Evolutionary conservation across 2,329 filamentous ascomycete genomes (phyloP).

Genomic region (Myrmaecium sp.): DNA sequence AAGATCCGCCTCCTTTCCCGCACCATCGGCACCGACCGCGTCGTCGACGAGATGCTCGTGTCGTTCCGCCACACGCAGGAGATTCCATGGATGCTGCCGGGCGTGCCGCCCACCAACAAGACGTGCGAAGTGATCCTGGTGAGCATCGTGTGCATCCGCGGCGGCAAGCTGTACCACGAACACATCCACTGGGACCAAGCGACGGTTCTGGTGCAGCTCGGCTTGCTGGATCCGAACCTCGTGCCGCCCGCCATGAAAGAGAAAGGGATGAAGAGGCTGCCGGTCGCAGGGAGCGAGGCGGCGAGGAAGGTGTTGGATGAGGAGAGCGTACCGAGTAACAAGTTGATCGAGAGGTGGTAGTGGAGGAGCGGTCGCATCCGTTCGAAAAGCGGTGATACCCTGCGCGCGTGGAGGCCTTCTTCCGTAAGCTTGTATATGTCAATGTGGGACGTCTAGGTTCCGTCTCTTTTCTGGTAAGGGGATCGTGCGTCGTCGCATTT

Average conservation of each 20-base stretch:
- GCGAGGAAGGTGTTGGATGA: conserved; percentile 25
- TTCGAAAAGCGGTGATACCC: too few species aligned
- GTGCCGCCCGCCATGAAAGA: conserved; percentile 27
- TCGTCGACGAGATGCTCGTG: conserved; percentile 42
- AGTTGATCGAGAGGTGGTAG: conserved; percentile 13
- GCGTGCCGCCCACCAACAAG: conserved; percentile 37
- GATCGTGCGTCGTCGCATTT: conserved; percentile 9
- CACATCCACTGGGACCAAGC: conserved; percentile 46
- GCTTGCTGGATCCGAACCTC: conserved; percentile 36
- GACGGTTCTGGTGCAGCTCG: conserved; percentile 38
- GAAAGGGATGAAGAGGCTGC: conserved; percentile 23
- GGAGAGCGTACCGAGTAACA: conserved; percentile 15
- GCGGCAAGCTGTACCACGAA: conserved; percentile 36
- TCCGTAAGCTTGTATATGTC: too few species aligned
- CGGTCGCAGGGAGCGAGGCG: conserved; percentile 23
- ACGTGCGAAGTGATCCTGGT: conserved; percentile 39
- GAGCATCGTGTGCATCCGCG: conserved; percentile 36
- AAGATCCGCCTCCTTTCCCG: conserved; percentile 36
- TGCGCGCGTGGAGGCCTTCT: too few species aligned
- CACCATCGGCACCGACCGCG: conserved; percentile 37
- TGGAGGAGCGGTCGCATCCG: conserved; percentile 1
- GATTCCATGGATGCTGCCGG: conserved; percentile 41
- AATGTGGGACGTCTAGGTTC: too few species aligned
- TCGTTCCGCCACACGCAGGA: conserved; percentile 39
- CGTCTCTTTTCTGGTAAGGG: conserved; percentile 1